These are phyloP conservation scores for Calonectria hawksworthii DNA, from an alignment of 2,329 filamentous ascomycete genomes.

Conservation along the genomic window DNA sequence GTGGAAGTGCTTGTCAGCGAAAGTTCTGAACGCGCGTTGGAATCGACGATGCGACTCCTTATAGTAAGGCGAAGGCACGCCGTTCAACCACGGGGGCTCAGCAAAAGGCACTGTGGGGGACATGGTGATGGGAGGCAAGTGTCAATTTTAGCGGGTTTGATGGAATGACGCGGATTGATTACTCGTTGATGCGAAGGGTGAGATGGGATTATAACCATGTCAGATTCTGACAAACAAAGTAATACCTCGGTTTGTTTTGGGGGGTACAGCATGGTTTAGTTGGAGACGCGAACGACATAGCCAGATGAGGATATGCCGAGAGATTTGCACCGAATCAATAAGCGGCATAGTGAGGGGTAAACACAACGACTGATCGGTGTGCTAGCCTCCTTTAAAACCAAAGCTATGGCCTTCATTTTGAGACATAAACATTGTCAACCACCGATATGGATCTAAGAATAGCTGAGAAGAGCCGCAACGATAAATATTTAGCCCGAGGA, in stretches of 20 bases:
- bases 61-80: slow-evolving; percentile 80
- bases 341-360: slow-evolving; percentile 2
- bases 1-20: slow-evolving; percentile 74
- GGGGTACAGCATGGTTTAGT: not conserved
- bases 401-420: not conserved
- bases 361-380: not conserved
- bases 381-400: not conserved
- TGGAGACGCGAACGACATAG: not conserved
- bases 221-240: not conserved
- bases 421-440: not conserved
- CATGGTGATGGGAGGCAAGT: not conserved
- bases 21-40: slow-evolving; percentile 77
- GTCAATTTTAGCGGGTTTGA: not conserved
- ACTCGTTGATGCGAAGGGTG: not conserved
- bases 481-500: not conserved
- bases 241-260: slow-evolving; percentile 8
- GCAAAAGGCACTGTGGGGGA: slow-evolving; percentile 68
- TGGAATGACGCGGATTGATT: not conserved
- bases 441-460: not conserved
- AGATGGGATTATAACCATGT: not conserved
- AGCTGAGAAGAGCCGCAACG: not conserved
- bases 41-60: slow-evolving; percentile 74
- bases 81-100: slow-evolving; percentile 79
- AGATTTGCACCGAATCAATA: not conserved
- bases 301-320: slow-evolving; percentile 12